Conservation (phyloP, 768 basidiomycete species). For the Amanita jacksonii region DNA sequence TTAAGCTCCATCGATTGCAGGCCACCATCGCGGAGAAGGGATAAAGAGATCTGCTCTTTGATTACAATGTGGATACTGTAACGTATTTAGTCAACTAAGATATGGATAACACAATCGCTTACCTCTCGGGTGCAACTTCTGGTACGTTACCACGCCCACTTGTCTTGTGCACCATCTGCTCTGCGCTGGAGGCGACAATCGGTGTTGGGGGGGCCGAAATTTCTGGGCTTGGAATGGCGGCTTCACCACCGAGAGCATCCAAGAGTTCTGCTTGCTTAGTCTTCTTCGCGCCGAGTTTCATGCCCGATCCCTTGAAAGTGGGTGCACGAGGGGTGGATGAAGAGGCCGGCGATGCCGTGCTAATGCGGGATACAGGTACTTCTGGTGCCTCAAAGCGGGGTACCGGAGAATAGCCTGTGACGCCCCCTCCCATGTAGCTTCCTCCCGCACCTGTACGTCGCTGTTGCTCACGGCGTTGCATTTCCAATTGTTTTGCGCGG, state of each 20-base stretch:
- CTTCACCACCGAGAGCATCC: conserved; percentile 78
- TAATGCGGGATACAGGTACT: conserved; percentile 26
- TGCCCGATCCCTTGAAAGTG: conserved; percentile 88
- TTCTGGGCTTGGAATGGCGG: conserved; percentile 21
- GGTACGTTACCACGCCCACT: conserved; percentile 56
- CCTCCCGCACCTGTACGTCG: conserved; percentile 46
- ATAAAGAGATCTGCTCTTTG: conserved; percentile 74
- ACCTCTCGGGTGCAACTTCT: conserved; percentile 72
- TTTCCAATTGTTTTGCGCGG: conserved; percentile 94
- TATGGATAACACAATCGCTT: conserved; percentile 7
- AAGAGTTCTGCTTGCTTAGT: conserved; percentile 81
- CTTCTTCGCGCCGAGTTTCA: conserved; percentile 95
- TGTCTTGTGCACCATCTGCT: conserved; percentile 34
- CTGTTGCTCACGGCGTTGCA: conserved; percentile 94
- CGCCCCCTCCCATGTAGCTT: conserved; percentile 56
- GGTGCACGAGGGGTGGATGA: conserved; percentile 50
- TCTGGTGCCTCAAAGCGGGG: conserved; percentile 65
- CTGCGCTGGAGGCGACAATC: conserved; percentile 20
- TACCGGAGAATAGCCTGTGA: conserved; percentile 62
- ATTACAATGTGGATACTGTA: conserved; percentile 77
- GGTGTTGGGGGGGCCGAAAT: conserved; percentile 44
- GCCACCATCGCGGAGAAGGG: conserved; percentile 85
- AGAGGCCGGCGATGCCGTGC: conserved; percentile 30
- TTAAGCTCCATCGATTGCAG: conserved; percentile 84
- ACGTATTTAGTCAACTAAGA: conserved; percentile 1